Evolutionary conservation across 495 filamentous ascomycete genomes (phyloP).

Genomic region (Neurospora sp.): DNA sequence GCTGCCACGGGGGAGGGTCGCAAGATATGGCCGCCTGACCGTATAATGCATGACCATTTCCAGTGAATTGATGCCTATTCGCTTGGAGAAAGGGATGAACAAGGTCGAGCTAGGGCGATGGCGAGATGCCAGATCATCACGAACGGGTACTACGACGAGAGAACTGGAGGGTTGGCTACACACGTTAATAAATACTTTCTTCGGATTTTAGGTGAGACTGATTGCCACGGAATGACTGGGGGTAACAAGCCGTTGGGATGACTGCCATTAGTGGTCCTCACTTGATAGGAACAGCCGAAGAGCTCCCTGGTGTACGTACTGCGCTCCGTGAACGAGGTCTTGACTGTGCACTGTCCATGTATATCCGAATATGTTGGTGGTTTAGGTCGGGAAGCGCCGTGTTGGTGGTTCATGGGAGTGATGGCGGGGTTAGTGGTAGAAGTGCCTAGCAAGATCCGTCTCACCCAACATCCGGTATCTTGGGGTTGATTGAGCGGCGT

Average conservation of each 20-base stretch:
- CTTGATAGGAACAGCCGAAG: not conserved
- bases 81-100: not conserved
- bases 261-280: not conserved
- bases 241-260: not conserved
- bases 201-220: not conserved
- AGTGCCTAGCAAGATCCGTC: not conserved
- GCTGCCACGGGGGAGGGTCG: not conserved
- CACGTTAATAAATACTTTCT: not conserved
- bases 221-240: not conserved
- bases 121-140: slow-evolving; percentile 5
- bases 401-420: not conserved
- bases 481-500: not conserved
- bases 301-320: not conserved
- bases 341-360: not conserved
- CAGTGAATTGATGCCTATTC: not conserved
- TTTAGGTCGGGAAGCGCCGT: not conserved
- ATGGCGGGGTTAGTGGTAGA: not conserved
- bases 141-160: not conserved
- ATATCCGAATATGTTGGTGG: not conserved
- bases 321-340: not conserved
- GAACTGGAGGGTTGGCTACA: not conserved
- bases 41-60: not conserved
- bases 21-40: not conserved
- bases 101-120: slow-evolving; percentile 1
- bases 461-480: not conserved